A percentile compares a stretch with the other conserved stretches of the same genome.
Conservation (phyloP, 495 filamentous ascomycete species). For the Rusavskia elegans region DNA sequence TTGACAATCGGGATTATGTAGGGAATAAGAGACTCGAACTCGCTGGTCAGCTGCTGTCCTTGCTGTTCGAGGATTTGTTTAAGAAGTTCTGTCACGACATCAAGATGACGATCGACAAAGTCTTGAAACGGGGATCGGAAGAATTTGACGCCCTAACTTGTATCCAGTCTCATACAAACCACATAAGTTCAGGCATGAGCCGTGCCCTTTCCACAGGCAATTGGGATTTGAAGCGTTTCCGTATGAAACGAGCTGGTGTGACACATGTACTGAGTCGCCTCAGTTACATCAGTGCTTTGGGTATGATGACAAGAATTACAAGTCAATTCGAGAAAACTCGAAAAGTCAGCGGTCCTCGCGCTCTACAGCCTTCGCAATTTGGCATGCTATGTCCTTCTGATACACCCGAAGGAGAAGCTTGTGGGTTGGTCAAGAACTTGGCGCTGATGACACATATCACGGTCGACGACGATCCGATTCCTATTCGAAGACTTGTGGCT, state of each 20-base stretch:
- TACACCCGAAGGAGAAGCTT: slow-evolving; percentile 96
- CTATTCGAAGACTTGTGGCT: slow-evolving; percentile 66
- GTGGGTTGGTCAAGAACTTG: slow-evolving; percentile 94
- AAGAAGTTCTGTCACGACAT: slow-evolving; percentile 80
- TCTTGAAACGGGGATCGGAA: slow-evolving; percentile 73
- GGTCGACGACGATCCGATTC: slow-evolving; percentile 81
- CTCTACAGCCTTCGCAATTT: slow-evolving; percentile 91
- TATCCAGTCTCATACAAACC: slow-evolving; percentile 57
- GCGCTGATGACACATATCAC: slow-evolving; percentile 99
- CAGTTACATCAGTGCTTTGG: slow-evolving; percentile 94
- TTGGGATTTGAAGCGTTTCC: slow-evolving; percentile 92
- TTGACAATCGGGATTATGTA: slow-evolving; percentile 94
- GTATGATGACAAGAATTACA: slow-evolving; percentile 98
- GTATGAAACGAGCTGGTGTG: slow-evolving; percentile 94
- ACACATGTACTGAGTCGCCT: slow-evolving; percentile 90
- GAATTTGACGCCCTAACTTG: slow-evolving; percentile 73
- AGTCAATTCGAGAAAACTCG: slow-evolving; percentile 98
- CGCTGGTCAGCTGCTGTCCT: slow-evolving; percentile 83
- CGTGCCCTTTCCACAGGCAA: slow-evolving; percentile 93
- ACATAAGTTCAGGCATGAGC: slow-evolving; percentile 81
- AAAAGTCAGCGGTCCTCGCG: slow-evolving; percentile 88
- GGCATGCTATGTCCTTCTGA: slow-evolving; percentile 95
- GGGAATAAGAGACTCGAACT: slow-evolving; percentile 94
- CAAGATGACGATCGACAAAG: slow-evolving; percentile 84
- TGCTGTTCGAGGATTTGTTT: slow-evolving; percentile 94